These are phyloP conservation scores for Aspergillus jensenii DNA, from an alignment of 2,329 filamentous ascomycete species.

Conservation along the genomic window DNA sequence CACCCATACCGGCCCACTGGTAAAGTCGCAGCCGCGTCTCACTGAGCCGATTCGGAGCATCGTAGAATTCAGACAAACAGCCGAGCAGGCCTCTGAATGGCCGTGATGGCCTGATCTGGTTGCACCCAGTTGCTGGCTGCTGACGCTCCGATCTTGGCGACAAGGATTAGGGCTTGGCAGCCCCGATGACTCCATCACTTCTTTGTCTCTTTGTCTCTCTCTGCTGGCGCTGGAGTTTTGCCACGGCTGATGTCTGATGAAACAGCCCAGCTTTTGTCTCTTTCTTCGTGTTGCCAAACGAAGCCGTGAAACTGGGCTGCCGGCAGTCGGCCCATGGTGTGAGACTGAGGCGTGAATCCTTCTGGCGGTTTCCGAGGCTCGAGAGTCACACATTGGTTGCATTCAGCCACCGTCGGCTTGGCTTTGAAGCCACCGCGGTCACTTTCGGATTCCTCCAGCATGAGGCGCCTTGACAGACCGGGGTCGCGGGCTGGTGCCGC, in stretches of 20 bases:
- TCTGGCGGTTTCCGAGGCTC: neutral
- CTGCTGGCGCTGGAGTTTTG: neutral
- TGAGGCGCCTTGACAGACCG: neutral
- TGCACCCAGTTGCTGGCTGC: no score
- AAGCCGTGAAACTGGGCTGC: neutral
- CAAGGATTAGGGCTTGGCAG: no score
- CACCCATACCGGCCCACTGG: no score
- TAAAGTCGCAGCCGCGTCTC: no score
- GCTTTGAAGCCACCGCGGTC: neutral
- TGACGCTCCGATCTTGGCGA: no score
- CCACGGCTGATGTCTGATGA: neutral
- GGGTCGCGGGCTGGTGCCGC: neutral
- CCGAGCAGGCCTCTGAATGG: no score
- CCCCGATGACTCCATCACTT: no score
- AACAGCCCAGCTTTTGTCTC: neutral
- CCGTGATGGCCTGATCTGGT: no score
- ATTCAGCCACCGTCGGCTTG: slow-evolving; percentile 2
- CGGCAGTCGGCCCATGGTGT: neutral
- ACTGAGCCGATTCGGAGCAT: no score
- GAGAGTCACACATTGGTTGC: neutral
- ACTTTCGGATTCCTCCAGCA: neutral
- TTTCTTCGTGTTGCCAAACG: neutral
- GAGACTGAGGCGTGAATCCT: neutral
- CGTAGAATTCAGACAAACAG: no score
- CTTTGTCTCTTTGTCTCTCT: no score